Evolutionary conservation across 192 early-diverging fungal genomes (phyloP).

Genomic region (Coemansia sp.): DNA sequence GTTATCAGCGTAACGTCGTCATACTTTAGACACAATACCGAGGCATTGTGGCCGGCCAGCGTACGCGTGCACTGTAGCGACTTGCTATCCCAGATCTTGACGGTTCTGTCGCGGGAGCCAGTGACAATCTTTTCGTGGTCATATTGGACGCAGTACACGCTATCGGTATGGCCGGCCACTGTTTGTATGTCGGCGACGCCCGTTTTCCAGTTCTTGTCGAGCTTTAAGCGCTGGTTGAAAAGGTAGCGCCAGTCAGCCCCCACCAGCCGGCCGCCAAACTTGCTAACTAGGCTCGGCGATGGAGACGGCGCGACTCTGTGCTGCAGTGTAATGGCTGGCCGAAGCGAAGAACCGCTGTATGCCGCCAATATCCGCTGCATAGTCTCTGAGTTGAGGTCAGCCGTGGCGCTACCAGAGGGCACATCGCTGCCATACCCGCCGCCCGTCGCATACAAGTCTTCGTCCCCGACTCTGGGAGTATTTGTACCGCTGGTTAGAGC

Average conservation of each 20-base stretch:
- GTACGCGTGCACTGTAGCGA: conserved; percentile 59
- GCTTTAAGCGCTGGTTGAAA: conserved; percentile 62
- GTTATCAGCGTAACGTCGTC: conserved; percentile 69
- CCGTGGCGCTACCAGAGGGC: neutral
- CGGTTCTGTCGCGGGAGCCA: conserved; percentile 72
- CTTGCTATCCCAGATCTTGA: conserved; percentile 80
- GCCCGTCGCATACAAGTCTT: neutral
- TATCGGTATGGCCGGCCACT: conserved; percentile 76
- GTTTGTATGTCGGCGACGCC: conserved; percentile 52
- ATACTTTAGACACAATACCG: conserved; percentile 81
- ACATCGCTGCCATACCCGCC: neutral
- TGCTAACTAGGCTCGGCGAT: conserved; percentile 7
- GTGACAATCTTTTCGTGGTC: conserved; percentile 71
- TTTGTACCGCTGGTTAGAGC: conserved; percentile 23
- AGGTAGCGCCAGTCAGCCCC: conserved; percentile 67
- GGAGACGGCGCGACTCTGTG: conserved; percentile 52
- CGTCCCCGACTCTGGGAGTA: conserved; percentile 33
- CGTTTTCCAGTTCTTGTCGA: conserved; percentile 57
- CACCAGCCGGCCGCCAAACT: conserved; percentile 8
- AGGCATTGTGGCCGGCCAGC: conserved; percentile 64
- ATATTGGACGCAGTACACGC: conserved; percentile 90
- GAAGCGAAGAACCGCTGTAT: conserved; percentile 39
- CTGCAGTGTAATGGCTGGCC: conserved; percentile 42
- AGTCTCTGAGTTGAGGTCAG: neutral
- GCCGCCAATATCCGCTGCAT: conserved; percentile 26